Evolutionary conservation across 148 eudicot species (phyloP).

Genomic region (Chenopodium berlandieri): DNA sequence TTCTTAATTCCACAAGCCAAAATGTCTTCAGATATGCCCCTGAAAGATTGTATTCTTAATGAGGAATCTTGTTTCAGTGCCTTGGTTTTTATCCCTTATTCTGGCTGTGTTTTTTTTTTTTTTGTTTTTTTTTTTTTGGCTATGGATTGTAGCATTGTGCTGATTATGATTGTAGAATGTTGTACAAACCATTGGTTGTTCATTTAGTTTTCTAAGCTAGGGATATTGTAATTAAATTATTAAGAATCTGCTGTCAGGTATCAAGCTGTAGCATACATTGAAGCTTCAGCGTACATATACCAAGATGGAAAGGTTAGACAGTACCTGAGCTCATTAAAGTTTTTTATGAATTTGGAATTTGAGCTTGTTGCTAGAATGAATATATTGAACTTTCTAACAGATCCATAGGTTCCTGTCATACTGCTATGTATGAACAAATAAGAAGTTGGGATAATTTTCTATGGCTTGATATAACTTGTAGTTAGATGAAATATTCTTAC

Average conservation of each 20-base stretch:
- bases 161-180: not conserved
- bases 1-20: not conserved
- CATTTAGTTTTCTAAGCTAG: slow-evolving; percentile 2
- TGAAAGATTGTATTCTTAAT: too few species aligned
- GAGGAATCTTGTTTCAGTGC: too few species aligned
- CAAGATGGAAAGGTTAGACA: slow-evolving; percentile 91
- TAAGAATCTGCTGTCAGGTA: slow-evolving; percentile 51
- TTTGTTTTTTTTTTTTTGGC: too few species aligned
- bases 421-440: too few species aligned
- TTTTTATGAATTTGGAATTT: not conserved
- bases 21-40: too few species aligned
- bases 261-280: slow-evolving; percentile 94
- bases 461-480: too few species aligned
- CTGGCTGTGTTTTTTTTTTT: too few species aligned
- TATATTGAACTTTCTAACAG: not conserved
- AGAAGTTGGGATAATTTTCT: too few species aligned
- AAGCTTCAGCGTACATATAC: slow-evolving; percentile 87
- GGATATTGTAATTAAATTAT: not conserved
- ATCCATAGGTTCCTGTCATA: too few species aligned
- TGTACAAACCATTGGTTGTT: not conserved
- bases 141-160: not conserved
- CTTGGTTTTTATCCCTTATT: too few species aligned
- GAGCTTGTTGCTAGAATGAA: not conserved
- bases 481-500: not conserved
- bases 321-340: not conserved